These are phyloP conservation scores for Sorghum bicolor DNA, from an alignment of 176 grass and related monocot species.

Conservation along the genomic window DNA sequence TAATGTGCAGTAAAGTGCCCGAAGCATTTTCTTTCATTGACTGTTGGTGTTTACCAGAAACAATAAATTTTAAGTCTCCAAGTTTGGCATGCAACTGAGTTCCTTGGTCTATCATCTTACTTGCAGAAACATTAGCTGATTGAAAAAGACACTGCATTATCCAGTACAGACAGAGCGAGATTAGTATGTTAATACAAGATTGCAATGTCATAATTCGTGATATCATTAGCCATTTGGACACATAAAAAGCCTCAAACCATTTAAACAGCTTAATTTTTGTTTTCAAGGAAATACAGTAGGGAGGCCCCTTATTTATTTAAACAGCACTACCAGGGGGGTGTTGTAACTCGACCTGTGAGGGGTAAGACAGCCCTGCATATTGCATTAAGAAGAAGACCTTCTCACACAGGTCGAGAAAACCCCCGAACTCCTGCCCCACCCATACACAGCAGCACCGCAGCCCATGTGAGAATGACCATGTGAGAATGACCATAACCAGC, in stretches of 20 bases:
- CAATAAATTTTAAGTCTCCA: constrained; percentile 59
- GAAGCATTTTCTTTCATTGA: constrained; percentile 49
- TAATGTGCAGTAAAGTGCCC: constrained; percentile 59
- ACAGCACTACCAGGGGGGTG: not conserved
- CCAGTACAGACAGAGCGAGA: constrained; percentile 28
- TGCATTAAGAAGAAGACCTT: too few relatives aligned
- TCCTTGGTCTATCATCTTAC: constrained; percentile 63
- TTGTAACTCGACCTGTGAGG: too few relatives aligned
- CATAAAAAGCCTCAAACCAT: not conserved
- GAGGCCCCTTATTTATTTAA: not conserved
- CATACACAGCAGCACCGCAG: too few relatives aligned
- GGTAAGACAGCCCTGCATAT: too few relatives aligned
- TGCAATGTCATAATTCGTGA: not conserved
- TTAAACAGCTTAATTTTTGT: not conserved
- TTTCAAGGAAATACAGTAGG: not conserved
- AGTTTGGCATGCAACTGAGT: constrained; percentile 57
- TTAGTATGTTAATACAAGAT: constrained; percentile 20
- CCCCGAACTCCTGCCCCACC: too few relatives aligned
- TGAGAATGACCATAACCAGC: too few relatives aligned
- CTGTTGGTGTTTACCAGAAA: constrained; percentile 43
- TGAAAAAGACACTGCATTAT: constrained; percentile 72
- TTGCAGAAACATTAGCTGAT: constrained; percentile 68
- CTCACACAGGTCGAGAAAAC: too few relatives aligned
- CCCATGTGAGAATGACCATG: too few relatives aligned
- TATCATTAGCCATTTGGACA: not conserved